A percentile compares a stretch with the other conserved stretches of the same genome.
Evolutionary conservation across 345 rosid species (phyloP).

Genomic region (Litchi chinensis): DNA sequence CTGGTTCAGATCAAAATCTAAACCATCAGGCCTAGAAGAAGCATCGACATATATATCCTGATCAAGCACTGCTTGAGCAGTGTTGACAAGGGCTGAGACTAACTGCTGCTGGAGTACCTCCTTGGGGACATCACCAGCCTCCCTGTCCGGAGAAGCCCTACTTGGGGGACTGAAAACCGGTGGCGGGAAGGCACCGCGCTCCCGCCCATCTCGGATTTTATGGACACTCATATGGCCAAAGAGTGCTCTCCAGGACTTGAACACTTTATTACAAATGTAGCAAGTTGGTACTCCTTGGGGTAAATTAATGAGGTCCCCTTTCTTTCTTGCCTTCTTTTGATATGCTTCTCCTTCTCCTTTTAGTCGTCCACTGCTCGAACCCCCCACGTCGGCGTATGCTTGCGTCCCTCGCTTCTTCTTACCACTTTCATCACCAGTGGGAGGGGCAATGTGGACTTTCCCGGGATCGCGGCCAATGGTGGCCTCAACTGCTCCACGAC

Average conservation of each 20-base stretch:
- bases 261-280: conserved; percentile 23
- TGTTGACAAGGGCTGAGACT: neutral
- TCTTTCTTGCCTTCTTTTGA: too few relatives aligned
- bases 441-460: too few relatives aligned
- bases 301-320: too few relatives aligned
- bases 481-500: too few relatives aligned
- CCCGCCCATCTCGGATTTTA: conserved; percentile 18
- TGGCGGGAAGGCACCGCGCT: conserved; percentile 38
- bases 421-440: too few relatives aligned
- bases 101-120: neutral
- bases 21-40: neutral
- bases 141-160: neutral
- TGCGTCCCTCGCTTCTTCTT: too few relatives aligned
- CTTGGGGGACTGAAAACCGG: conserved; percentile 18
- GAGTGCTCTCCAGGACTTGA: conserved; percentile 35
- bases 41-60: neutral
- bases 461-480: too few relatives aligned
- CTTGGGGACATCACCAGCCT: neutral
- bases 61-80: neutral
- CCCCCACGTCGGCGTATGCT: too few relatives aligned
- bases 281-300: conserved; percentile 7
- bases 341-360: too few relatives aligned
- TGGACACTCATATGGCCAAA: conserved; percentile 48
- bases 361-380: too few relatives aligned
- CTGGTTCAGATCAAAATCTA: conserved; percentile 24